These are phyloP conservation scores for Escallonia herrerae DNA, from an alignment of 129 eudicot species.

Conservation along the genomic window DNA sequence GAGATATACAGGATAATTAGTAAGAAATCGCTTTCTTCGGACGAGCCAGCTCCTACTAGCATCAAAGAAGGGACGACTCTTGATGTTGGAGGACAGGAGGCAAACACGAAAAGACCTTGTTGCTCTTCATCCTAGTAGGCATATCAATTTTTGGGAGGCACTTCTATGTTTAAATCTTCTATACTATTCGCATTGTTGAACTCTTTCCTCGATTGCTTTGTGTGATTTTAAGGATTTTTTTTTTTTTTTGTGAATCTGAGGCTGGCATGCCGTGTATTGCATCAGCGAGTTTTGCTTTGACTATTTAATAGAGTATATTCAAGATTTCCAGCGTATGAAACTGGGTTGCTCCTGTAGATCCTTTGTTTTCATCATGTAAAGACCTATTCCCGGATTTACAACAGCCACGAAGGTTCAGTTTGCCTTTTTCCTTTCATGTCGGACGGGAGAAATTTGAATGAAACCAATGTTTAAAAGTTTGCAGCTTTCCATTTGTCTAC, in stretches of 20 bases:
- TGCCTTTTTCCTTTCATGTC: no score
- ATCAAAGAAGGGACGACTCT: conserved; percentile 77
- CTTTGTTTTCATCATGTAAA: no score
- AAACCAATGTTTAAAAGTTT: conserved; percentile 8
- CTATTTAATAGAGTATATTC: no score
- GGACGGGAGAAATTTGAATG: not conserved
- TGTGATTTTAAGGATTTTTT: conserved; percentile 2
- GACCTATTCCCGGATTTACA: no score
- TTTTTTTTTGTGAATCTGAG: not conserved
- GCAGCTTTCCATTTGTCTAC: conserved; percentile 1
- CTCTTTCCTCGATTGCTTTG: not conserved
- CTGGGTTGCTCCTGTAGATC: no score
- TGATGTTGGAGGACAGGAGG: conserved; percentile 60
- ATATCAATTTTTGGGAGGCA: conserved; percentile 5
- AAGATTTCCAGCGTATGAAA: no score
- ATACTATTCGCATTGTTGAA: conserved; percentile 9
- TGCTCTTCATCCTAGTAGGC: conserved; percentile 52
- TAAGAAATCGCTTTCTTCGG: conserved; percentile 67
- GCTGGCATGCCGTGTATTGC: no score
- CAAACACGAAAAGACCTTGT: conserved; percentile 59
- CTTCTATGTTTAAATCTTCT: conserved; percentile 22
- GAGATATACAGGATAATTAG: conserved; percentile 85
- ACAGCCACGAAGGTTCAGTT: no score
- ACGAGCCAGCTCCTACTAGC: conserved; percentile 44
- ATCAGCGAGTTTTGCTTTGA: no score